phyloP scores from a whole-genome alignment of 1,284 basidiomycete species.

The Sanghuangporus sanghuang region DNA sequence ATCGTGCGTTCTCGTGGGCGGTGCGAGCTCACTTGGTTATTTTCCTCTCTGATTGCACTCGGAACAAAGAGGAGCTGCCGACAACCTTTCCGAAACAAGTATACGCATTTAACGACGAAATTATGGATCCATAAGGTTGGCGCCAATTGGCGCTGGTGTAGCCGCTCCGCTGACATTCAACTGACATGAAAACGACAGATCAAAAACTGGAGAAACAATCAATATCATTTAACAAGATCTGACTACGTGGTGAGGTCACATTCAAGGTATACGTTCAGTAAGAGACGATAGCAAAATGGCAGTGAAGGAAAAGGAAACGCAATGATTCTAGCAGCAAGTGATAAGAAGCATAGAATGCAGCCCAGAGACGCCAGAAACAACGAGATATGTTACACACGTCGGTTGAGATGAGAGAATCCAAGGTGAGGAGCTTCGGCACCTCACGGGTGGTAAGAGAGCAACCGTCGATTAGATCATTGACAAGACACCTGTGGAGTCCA shows the following conservation, averaged over 20 bases:
- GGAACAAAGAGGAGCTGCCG: neutral
- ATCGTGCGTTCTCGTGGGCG: neutral
- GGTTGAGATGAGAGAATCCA: neutral
- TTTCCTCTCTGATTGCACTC: neutral
- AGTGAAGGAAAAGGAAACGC: neutral
- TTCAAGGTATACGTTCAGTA: slow-evolving; percentile 9
- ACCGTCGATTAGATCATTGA: slow-evolving; percentile 10
- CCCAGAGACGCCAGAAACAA: neutral
- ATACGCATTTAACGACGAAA: too few relatives aligned
- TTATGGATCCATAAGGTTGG: too few relatives aligned
- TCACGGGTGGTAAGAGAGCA: neutral
- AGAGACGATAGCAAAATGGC: slow-evolving; percentile 14
- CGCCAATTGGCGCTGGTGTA: neutral
- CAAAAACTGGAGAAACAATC: neutral
- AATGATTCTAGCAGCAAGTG: slow-evolving; percentile 9
- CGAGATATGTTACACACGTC: slow-evolving; percentile 10
- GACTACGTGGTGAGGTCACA: neutral
- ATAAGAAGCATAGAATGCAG: slow-evolving; percentile 1
- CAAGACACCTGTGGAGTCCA: neutral
- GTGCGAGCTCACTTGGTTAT: neutral
- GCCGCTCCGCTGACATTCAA: neutral
- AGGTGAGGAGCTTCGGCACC: neutral
- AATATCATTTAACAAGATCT: neutral
- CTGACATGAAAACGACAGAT: neutral
- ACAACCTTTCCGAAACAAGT: neutral